These are phyloP conservation scores for Schrenkiella parvula DNA, from an alignment of 345 rosid species.

Conservation along the genomic window DNA sequence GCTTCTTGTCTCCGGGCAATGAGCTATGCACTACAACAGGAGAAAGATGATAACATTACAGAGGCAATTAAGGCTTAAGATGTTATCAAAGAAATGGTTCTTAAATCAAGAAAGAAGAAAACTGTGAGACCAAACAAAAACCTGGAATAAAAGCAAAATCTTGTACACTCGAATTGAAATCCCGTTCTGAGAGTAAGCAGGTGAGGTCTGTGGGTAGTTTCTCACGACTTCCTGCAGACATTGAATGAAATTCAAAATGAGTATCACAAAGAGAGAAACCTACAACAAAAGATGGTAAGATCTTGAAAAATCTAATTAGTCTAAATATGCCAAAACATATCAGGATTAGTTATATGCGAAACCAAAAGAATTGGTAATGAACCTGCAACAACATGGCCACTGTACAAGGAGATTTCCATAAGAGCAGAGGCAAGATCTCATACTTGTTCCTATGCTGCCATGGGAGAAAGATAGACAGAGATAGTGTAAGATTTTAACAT, in stretches of 20 bases:
- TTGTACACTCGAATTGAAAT: slow-evolving; percentile 32
- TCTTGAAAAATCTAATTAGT: not conserved
- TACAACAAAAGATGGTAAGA: slow-evolving; percentile 1
- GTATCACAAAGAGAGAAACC: not conserved
- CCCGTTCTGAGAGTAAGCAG: not conserved
- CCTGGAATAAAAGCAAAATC: slow-evolving; percentile 53
- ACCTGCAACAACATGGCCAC: slow-evolving; percentile 37
- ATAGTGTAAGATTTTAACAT: not conserved
- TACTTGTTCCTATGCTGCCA: slow-evolving; percentile 30
- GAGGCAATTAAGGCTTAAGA: not conserved
- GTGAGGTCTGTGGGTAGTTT: slow-evolving; percentile 17
- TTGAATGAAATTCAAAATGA: slow-evolving; percentile 1
- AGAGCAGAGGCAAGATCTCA: slow-evolving; percentile 35
- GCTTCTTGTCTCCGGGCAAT: slow-evolving; percentile 44
- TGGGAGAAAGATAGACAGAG: not conserved
- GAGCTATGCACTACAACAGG: slow-evolving; percentile 42
- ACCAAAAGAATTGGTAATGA: slow-evolving; percentile 14
- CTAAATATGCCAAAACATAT: not conserved
- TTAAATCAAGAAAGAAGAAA: not conserved
- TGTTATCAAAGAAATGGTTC: not conserved
- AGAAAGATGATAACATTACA: not conserved
- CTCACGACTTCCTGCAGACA: slow-evolving; percentile 41
- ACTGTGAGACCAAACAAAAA: slow-evolving; percentile 15
- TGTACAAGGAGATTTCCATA: slow-evolving; percentile 43
- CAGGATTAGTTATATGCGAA: not conserved